These are phyloP conservation scores for Patellifolia procumbens DNA, from an alignment of 179 eudicot species.

Conservation along the genomic window DNA sequence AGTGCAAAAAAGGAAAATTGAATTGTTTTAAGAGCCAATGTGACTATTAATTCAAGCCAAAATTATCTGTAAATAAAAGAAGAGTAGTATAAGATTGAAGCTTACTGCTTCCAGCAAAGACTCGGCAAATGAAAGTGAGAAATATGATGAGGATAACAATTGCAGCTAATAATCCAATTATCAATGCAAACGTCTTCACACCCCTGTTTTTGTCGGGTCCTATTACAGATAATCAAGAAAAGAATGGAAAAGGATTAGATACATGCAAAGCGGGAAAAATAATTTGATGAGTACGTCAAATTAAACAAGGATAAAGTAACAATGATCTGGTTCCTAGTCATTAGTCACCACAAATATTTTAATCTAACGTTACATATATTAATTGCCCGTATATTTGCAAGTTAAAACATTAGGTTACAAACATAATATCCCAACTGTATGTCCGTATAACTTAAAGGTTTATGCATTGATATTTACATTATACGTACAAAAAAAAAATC, in stretches of 20 bases:
- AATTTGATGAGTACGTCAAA: no score
- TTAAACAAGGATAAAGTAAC: background rate
- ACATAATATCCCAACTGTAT: no score
- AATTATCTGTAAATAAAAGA: no score
- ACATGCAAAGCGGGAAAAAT: no score
- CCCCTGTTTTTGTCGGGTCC: conserved; percentile 34
- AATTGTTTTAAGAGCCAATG: no score
- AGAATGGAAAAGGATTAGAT: background rate
- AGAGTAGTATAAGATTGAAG: background rate
- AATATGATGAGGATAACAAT: conserved; percentile 49
- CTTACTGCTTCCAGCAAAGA: conserved; percentile 43
- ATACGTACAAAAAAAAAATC: no score
- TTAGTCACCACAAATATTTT: background rate
- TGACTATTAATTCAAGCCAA: no score
- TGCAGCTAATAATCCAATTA: conserved; percentile 50
- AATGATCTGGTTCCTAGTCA: background rate
- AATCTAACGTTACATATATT: background rate
- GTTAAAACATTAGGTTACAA: no score
- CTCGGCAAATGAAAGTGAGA: conserved; percentile 51
- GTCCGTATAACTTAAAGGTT: no score
- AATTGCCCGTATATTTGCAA: no score
- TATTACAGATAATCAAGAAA: background rate
- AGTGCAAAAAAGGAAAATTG: no score
- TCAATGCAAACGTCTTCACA: conserved; percentile 51
- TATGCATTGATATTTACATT: no score